Evolutionary conservation across 2,329 filamentous ascomycete genomes (phyloP), one percentile per base, ranked within the genome.

Genomic region (Metarhizium album): DNA sequence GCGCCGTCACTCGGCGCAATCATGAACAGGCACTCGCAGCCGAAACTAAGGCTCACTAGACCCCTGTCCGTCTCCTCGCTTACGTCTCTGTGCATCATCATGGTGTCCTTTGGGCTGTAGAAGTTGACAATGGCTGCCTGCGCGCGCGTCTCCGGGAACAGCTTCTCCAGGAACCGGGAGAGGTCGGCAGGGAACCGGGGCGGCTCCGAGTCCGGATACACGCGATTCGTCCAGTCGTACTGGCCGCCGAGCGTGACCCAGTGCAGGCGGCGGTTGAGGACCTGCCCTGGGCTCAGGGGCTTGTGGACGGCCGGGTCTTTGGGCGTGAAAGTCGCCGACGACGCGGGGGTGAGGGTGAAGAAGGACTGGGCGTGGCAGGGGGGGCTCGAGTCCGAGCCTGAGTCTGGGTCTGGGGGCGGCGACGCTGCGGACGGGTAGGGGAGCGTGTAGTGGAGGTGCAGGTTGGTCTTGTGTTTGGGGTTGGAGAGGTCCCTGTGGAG

Each of bases 211-310:
- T 73, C 65, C 0, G 90, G 90, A 62, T 97, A 97, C 13, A 80
- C 71, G 57, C 95, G 90, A 51, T 81, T 79, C 0, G 90, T 94
- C 93, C 91, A 97, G 70, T 97, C 87, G 66, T 97, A 97, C 66
- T 97, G 93, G 0, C 90, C 91, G 47, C 93, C 93, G 2, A 98
- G 78, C 0, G 91, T 97, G 42, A 94, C 80, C 93, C 93, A 98
- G 58, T 91, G 88, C 23, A 97, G 77, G 54, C 87, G 90, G 55
- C 84, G 86, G 52, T 83, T 79, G 42, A 97, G 74, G 29, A 91
- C 80, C 60, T 84, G 83, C 46, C 78, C 73, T 49, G 86, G 73
- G 2, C 79, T 76, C 9, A 96, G 72, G 2, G 87, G 76, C 54
- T 84, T 87, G 68, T 96, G 90, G n/a, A 90, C 68, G 0, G 66